phyloP scores from a whole-genome alignment of 2,329 filamentous ascomycete genomes.

The Ceratocystis diversiconidia region DNA sequence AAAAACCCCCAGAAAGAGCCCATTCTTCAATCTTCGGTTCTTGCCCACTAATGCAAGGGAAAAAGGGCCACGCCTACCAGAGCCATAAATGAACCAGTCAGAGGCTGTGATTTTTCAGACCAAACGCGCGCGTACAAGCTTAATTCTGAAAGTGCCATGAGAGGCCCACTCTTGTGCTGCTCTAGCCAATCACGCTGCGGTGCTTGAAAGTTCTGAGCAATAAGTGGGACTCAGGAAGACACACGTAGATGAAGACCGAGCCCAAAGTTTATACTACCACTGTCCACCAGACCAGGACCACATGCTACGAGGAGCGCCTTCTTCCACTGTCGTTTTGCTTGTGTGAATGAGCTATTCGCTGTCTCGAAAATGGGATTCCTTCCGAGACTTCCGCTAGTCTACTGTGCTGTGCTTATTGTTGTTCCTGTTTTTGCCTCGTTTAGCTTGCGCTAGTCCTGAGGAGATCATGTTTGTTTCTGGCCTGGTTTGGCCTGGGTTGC shows the following conservation, averaged over 20 bases:
- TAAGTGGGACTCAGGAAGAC: not conserved
- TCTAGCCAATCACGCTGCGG: not conserved
- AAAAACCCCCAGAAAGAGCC: not conserved
- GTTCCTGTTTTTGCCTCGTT: not conserved
- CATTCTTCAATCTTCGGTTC: not conserved
- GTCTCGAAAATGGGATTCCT: not conserved
- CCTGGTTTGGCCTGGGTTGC: too few relatives aligned
- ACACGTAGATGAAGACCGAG: not conserved
- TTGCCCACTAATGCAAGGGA: not conserved
- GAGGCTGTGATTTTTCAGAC: not conserved
- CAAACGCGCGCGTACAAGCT: conserved; percentile 3
- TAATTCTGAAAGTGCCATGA: not conserved
- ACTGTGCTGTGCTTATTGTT: not conserved
- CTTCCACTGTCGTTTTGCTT: not conserved
- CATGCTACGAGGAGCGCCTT: not conserved
- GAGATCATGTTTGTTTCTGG: too few relatives aligned
- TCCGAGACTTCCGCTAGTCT: not conserved
- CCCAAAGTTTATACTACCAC: not conserved
- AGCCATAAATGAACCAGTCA: not conserved
- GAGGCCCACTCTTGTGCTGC: not conserved
- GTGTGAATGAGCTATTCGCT: not conserved
- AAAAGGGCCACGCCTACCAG: not conserved
- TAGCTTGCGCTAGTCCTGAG: too few relatives aligned
- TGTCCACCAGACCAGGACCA: not conserved
- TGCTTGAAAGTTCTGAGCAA: not conserved